Evolutionary conservation across 2,329 filamentous ascomycete species (phyloP).

Genomic region (Coleophoma cylindrospora): DNA sequence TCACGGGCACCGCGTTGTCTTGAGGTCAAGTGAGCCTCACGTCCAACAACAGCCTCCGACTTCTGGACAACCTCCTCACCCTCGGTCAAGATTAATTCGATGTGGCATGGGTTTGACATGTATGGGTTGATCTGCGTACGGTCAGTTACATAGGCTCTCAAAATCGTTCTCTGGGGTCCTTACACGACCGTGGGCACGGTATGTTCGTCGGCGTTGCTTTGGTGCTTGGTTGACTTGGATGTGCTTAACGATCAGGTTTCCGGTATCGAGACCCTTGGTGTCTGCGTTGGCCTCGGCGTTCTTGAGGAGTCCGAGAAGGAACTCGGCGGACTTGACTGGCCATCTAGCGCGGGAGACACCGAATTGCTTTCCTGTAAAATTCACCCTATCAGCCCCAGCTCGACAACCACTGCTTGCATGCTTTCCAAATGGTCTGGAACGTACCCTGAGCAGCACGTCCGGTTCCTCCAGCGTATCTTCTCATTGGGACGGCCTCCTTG

Average conservation of each 20-base stretch:
- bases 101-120: constrained; percentile 99
- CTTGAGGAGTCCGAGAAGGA: constrained; percentile 94
- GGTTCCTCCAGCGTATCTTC: constrained; percentile 92
- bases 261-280: constrained; percentile 94
- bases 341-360: constrained; percentile 97
- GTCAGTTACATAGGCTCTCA: too few relatives aligned
- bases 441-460: constrained; percentile 97
- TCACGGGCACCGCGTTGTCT: constrained; percentile 80
- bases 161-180: constrained; percentile 36
- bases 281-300: constrained; percentile 97
- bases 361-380: constrained; percentile 83
- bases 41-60: constrained; percentile 62
- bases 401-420: too few relatives aligned
- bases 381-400: constrained; percentile 14
- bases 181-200: constrained; percentile 99
- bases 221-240: constrained; percentile 99
- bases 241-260: constrained; percentile 98
- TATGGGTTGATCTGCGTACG: constrained; percentile 89
- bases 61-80: constrained; percentile 94
- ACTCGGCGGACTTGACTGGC: constrained; percentile 99
- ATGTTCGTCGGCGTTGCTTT: constrained; percentile 98
- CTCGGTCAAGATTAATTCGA: constrained; percentile 99
- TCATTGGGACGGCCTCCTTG: constrained; percentile 97
- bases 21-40: constrained; percentile 71
- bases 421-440: constrained; percentile 26